phyloP scores from a whole-genome alignment of 768 basidiomycete species.

The Omphalotus guepiniiformis region DNA sequence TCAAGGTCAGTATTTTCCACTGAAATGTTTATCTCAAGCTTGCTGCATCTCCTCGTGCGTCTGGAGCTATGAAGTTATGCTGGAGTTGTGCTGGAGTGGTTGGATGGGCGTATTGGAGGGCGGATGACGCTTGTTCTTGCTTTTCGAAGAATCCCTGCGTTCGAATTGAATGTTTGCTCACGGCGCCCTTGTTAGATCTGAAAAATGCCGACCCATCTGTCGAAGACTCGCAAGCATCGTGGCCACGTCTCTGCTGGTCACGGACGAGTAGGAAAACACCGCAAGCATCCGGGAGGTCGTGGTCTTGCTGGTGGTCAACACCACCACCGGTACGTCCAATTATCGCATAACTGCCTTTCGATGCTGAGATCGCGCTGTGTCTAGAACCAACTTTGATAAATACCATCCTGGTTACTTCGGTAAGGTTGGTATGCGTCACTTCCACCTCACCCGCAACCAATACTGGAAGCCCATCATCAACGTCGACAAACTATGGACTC shows the following conservation, averaged over 20 bases:
- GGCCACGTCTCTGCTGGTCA: conserved; percentile 99
- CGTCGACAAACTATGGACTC: conserved; percentile 95
- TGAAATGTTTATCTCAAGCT: too few species aligned
- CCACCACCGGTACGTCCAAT: conserved; percentile 83
- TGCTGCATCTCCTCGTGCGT: too few species aligned
- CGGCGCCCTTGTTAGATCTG: conserved; percentile 16
- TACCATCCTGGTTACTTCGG: conserved; percentile 99
- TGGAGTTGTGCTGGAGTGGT: conserved; percentile 1
- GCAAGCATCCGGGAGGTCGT: conserved; percentile 99
- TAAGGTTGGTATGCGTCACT: conserved; percentile 99
- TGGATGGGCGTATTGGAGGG: conserved; percentile 5
- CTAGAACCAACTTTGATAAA: conserved; percentile 94
- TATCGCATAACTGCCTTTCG: background rate
- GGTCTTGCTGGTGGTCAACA: conserved; percentile 99
- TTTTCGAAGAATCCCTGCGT: background rate
- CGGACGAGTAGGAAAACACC: conserved; percentile 99
- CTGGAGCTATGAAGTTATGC: background rate
- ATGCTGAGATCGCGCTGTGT: conserved; percentile 3
- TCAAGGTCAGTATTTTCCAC: conserved; percentile 4
- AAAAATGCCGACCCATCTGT: conserved; percentile 92
- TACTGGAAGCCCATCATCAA: conserved; percentile 97
- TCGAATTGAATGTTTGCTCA: background rate
- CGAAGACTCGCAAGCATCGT: conserved; percentile 98
- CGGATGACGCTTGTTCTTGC: background rate
- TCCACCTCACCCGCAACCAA: conserved; percentile 89